Base-by-base conservation (phyloP, 1,284 basidiomycete species). In the Apiotrichum sp. region DNA sequence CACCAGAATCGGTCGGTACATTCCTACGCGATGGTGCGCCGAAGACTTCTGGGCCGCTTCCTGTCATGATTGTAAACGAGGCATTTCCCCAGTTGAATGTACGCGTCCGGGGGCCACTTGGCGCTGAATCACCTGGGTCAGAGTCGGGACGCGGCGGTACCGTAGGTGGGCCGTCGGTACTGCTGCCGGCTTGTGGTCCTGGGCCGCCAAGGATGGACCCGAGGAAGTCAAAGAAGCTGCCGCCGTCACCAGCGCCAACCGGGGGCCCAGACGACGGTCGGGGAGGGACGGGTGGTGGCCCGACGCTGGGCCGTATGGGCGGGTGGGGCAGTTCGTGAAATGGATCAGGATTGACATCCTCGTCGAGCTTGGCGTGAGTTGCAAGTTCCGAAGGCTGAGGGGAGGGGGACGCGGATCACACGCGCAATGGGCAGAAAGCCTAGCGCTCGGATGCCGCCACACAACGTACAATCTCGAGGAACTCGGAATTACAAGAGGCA, bases 401-500 rank as follows among this genome's bases (percentile, higher is more conserved):
- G 22, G 22, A 22, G 22, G 22, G 22, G 22, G 22, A 22, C 22
- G 22, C 22, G 22, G 22, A 22, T 22, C 22, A 22, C 22, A 22
- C 22, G 22, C 22, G 22, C 22, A 22, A 22, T 22, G 22, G 22
- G 22, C 22, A 22, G 22, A 22, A 22, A 22, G 22, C 22, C 22
- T 22, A 22, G 22, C 22, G 22, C 22, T 22, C 22, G 22, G 22
- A 22, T 22, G 22, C 22, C 22, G 22, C 22, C 22, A 22, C 22
- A 22, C 22, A 38, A 58, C 69, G 47, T 40, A 74, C 72, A 34
- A 73, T 73, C 52, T 74, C 72, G 10, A 74, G 58, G 53, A 74
- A 74, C 43, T 74, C 72, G 32, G 67, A 64, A 38, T 70, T 57
- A 47, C 72, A 74, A 4, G 69, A 69, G 13, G 71, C 72, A 50